Evolutionary conservation across 2,329 filamentous ascomycete genomes (phyloP).

Genomic region (Apiospora hydei): DNA sequence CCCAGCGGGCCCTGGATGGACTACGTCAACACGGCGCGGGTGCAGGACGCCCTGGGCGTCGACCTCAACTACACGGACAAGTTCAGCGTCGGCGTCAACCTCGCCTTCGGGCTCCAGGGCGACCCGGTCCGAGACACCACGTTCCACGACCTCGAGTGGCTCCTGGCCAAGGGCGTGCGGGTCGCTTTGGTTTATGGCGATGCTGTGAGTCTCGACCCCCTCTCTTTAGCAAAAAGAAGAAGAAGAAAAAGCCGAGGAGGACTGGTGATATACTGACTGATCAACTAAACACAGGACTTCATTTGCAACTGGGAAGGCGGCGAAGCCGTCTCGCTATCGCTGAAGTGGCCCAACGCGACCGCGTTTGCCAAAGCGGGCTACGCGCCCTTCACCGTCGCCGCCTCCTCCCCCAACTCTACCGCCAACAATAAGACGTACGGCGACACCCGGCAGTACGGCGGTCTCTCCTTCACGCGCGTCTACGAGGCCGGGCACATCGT

Average conservation of each 20-base stretch:
- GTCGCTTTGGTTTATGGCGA: slow-evolving; percentile 50
- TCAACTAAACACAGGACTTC: slow-evolving; percentile 41
- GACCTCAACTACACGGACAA: slow-evolving; percentile 66
- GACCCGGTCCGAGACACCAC: slow-evolving; percentile 49
- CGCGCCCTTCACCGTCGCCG: slow-evolving; percentile 53
- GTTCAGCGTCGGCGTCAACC: slow-evolving; percentile 53
- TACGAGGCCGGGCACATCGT: slow-evolving; percentile 51
- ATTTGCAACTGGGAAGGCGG: slow-evolving; percentile 44
- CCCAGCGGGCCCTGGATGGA: slow-evolving; percentile 55
- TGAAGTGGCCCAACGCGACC: slow-evolving; percentile 51
- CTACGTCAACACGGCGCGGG: slow-evolving; percentile 60
- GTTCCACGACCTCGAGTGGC: slow-evolving; percentile 35
- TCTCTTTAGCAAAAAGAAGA: no score
- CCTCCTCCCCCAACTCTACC: background rate
- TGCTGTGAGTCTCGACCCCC: slow-evolving; percentile 35
- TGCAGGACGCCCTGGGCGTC: slow-evolving; percentile 64
- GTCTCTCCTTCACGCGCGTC: slow-evolving; percentile 58
- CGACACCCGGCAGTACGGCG: slow-evolving; percentile 58
- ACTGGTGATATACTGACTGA: background rate
- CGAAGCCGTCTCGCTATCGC: slow-evolving; percentile 47
- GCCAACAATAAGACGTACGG: slow-evolving; percentile 51
- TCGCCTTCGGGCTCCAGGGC: slow-evolving; percentile 63
- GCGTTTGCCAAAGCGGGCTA: slow-evolving; percentile 50
- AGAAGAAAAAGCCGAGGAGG: background rate
- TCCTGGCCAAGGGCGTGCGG: slow-evolving; percentile 33